phyloP scores from a whole-genome alignment of 371 early-diverging fungal species.

The Zychaea mexicana region DNA sequence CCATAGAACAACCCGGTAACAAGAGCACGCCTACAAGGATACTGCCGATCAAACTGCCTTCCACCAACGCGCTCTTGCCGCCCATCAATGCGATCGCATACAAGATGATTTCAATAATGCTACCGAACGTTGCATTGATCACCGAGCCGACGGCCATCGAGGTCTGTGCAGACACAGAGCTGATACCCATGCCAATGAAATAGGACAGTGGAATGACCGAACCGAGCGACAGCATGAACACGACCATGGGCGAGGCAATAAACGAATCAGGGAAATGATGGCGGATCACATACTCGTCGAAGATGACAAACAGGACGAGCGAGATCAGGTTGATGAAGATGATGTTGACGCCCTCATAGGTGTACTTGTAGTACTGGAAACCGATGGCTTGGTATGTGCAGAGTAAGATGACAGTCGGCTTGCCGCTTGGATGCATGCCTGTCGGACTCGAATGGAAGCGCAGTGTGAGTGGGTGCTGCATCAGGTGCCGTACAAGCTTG shows the following conservation, averaged over 20 bases:
- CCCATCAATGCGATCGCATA: constrained; percentile 88
- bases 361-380: constrained; percentile 89
- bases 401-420: constrained; percentile 64
- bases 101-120: constrained; percentile 93
- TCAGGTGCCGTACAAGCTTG: constrained; percentile 72
- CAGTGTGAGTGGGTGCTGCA: constrained; percentile 79
- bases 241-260: constrained; percentile 65
- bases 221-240: constrained; percentile 79
- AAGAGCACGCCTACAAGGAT: constrained; percentile 87
- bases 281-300: constrained; percentile 82
- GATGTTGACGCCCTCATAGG: constrained; percentile 95
- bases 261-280: constrained; percentile 48
- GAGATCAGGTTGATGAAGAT: constrained; percentile 91
- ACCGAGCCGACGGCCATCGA: constrained; percentile 92
- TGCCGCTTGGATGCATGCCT: constrained; percentile 27
- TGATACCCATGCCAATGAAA: constrained; percentile 96
- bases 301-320: constrained; percentile 76
- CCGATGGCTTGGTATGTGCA: constrained; percentile 84
- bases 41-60: constrained; percentile 92
- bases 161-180: constrained; percentile 95
- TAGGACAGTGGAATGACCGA: constrained; percentile 93
- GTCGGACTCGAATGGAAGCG: constrained; percentile 68
- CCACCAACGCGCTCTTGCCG: constrained; percentile 87
- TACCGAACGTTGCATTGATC: constrained; percentile 97
- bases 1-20: constrained; percentile 94